Percentiles rank a stretch among this genome's conserved stretches.
phyloP scores from a whole-genome alignment of 352 stramenopile species.

The Phytopythium ostracodes region DNA sequence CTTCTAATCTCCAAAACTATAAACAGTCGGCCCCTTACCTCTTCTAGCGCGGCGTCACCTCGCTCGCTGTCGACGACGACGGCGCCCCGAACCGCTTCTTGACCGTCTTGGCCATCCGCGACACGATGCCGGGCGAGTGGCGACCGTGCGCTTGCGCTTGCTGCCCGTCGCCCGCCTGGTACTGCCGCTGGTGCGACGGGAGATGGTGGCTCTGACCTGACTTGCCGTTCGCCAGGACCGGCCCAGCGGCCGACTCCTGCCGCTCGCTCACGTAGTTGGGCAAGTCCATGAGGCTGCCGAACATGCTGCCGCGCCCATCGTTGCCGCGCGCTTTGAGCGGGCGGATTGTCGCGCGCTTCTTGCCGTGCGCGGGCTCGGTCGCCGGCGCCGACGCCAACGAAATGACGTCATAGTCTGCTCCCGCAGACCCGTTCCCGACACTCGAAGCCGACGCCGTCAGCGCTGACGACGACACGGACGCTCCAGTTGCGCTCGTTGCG shows the following conservation, averaged over 20 bases:
- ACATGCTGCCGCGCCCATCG: constrained; percentile 23
- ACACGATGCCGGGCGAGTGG: constrained; percentile 25
- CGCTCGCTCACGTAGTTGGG: constrained; percentile 39
- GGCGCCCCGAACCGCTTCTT: constrained; percentile 38
- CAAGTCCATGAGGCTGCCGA: constrained; percentile 59
- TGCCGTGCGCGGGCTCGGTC: constrained; percentile 21
- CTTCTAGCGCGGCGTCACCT: background rate
- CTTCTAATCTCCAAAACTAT: too few relatives aligned
- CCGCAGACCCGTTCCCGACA: background rate
- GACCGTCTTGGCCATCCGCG: constrained; percentile 51
- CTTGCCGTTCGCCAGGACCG: background rate
- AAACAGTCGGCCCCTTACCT: too few relatives aligned
- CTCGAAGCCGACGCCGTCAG: background rate
- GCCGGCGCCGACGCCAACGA: constrained; percentile 30
- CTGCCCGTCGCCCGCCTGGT: background rate
- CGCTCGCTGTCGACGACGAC: background rate
- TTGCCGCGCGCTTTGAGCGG: constrained; percentile 17
- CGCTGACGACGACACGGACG: constrained; percentile 5
- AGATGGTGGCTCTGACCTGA: background rate
- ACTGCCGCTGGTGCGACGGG: background rate
- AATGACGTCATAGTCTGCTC: constrained; percentile 38
- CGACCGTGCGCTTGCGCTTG: constrained; percentile 5
- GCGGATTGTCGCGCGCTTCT: constrained; percentile 37
- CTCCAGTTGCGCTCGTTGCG: background rate
- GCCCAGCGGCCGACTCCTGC: constrained; percentile 5